Evolutionary conservation across 768 basidiomycete species (phyloP).

Genomic region (Lyophyllum shimeji): DNA sequence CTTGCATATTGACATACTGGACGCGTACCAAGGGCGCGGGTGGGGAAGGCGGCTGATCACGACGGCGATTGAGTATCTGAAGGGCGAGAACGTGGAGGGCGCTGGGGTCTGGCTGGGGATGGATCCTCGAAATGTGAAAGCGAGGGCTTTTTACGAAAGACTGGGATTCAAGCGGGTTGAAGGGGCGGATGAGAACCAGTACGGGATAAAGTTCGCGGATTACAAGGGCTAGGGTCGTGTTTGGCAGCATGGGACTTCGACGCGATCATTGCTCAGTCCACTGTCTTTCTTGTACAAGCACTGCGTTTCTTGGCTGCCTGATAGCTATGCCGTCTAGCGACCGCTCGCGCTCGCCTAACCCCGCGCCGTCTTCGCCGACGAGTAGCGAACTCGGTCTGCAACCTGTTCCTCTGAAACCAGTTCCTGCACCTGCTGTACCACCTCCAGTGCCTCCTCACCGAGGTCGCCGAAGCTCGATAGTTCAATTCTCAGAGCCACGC

Average conservation of each 20-base stretch:
- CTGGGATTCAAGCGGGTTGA: slow-evolving; percentile 62
- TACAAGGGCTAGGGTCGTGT: slow-evolving; percentile 18
- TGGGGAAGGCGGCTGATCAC: slow-evolving; percentile 69
- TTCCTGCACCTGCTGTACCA: neutral
- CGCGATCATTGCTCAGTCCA: slow-evolving; percentile 2
- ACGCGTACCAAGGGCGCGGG: slow-evolving; percentile 63
- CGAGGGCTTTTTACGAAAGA: slow-evolving; percentile 58
- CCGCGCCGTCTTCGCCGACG: neutral
- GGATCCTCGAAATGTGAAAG: slow-evolving; percentile 60
- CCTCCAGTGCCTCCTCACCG: slow-evolving; percentile 2
- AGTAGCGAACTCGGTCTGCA: neutral
- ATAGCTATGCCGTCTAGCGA: slow-evolving; percentile 8
- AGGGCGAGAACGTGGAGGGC: slow-evolving; percentile 37
- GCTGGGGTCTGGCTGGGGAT: slow-evolving; percentile 67
- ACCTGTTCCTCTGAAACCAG: neutral
- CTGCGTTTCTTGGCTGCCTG: neutral
- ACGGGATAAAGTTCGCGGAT: slow-evolving; percentile 56
- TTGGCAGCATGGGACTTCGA: slow-evolving; percentile 2
- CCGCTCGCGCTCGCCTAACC: neutral
- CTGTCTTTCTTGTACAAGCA: neutral
- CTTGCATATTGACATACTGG: slow-evolving; percentile 72
- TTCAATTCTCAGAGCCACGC: slow-evolving; percentile 1
- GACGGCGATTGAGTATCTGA: slow-evolving; percentile 53
- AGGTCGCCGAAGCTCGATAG: neutral
- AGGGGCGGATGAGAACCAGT: slow-evolving; percentile 45